Evolutionary conservation across 2,329 filamentous ascomycete species (phyloP), one percentile per base, ranked within the genome.

Genomic region (Lachnellula willkommii): DNA sequence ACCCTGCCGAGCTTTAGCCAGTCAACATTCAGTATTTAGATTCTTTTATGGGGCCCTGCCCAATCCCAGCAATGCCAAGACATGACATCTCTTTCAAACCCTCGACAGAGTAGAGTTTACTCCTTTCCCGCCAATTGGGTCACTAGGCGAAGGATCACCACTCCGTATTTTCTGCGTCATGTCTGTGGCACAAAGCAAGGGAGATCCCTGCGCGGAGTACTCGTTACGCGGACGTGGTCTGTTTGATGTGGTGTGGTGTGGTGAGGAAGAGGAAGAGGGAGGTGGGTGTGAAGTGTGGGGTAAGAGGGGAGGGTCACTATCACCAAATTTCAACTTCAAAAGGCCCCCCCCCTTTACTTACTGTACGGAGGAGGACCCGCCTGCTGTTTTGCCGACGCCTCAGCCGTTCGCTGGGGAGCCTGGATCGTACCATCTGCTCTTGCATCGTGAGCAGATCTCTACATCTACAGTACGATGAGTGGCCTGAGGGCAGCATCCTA

Each of bases 161-260:
- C 20, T n/a, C n/a, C n/a, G n/a, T 45, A 17, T 45, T 45, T 22
- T 20, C 39, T 52, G 50, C 50, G 50, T 52, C 50, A 52, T 36
- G 50, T 36, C 50, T 28, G 12, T 40, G 35, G 22, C 1, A 1
- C 4, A 17, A 14, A 39, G 40, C 40, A 17, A 11, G 40, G 14
- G 14, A 17, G 40, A 17, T 17, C n/a, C 15, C 14, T 17, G 17
- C 9, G 40, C 15, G 12, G 20, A 8, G 40, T 20, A 20, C 15
- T 17, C 26, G 11, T 15, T 40, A 40, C 40, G 40, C 40, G 20
- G 40, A 45, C 40, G 15, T 45, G 40, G 40, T 22, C 40, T 20
- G 17, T 22, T 11, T 20, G 40, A 20, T 22, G 15, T 45, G 40
- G 9, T 15, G 32, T 47, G 43, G 42, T 39, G 26, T 54, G 22